Evolutionary conservation across 805 yeast species (phyloP).

Genomic region (Komagataella kurtzmanii): DNA sequence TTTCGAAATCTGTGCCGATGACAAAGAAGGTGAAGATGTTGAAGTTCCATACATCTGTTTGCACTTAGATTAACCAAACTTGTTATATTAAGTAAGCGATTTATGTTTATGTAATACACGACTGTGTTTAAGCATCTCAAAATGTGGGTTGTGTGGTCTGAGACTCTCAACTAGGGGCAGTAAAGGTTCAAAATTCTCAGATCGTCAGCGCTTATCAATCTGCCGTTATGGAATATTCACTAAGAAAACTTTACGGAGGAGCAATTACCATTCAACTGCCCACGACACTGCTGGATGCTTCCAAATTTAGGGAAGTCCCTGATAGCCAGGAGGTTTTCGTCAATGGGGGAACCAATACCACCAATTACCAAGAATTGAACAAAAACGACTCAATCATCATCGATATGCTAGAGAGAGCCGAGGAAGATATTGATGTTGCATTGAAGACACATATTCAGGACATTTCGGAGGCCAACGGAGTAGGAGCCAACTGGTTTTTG

Average conservation of each 20-base stretch:
- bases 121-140: background rate
- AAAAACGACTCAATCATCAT: constrained; percentile 46
- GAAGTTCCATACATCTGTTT: constrained; percentile 84
- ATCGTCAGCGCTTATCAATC: background rate
- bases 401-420: constrained; percentile 46
- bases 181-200: too few relatives aligned
- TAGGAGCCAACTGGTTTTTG: constrained; percentile 13
- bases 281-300: constrained; percentile 55
- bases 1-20: constrained; percentile 88
- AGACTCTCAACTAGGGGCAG: background rate
- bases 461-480: constrained; percentile 29
- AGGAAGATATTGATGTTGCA: constrained; percentile 25
- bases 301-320: constrained; percentile 70
- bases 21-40: constrained; percentile 85
- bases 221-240: constrained; percentile 5
- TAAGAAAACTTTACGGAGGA: constrained; percentile 58
- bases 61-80: constrained; percentile 16
- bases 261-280: constrained; percentile 57
- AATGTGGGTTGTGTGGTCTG: background rate
- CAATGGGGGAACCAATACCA: constrained; percentile 16
- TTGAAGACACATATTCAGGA: constrained; percentile 43
- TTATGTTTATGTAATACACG: background rate
- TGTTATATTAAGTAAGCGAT: background rate
- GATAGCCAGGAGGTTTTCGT: constrained; percentile 91
- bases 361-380: constrained; percentile 13